Conservation (phyloP, 2,329 filamentous ascomycete species). For the Paracorniculantispora psalliotae region DNA sequence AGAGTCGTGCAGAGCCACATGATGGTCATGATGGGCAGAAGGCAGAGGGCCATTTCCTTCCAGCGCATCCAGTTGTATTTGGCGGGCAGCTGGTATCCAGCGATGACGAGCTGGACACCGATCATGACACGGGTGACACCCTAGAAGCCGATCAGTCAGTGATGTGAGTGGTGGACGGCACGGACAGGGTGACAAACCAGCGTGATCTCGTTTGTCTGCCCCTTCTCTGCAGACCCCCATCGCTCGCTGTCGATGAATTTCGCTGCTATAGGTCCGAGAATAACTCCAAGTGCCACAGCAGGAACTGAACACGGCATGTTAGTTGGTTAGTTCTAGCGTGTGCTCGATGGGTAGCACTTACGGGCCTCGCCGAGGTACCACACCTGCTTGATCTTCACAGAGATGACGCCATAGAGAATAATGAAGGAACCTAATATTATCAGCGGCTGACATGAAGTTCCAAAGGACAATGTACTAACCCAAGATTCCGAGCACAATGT, state of each 20-base stretch:
- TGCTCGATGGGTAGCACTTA: constrained; percentile 26
- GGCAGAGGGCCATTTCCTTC: constrained; percentile 49
- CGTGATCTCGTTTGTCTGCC: constrained; percentile 33
- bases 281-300: constrained; percentile 48
- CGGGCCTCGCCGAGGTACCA: constrained; percentile 53
- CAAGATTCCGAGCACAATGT: constrained; percentile 43
- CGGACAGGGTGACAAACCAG: constrained; percentile 26
- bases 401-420: constrained; percentile 44
- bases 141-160: constrained; percentile 16
- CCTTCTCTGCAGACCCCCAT: constrained; percentile 32
- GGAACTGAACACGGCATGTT: constrained; percentile 38
- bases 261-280: constrained; percentile 49
- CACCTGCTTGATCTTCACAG: constrained; percentile 46
- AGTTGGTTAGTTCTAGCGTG: not conserved
- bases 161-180: not conserved
- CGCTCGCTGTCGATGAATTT: constrained; percentile 44
- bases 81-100: constrained; percentile 56
- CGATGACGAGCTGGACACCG: constrained; percentile 58
- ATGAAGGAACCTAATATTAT: constrained; percentile 37
- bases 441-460: not conserved
- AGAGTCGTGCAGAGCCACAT: constrained; percentile 57
- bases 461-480: constrained; percentile 27
- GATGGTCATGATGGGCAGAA: constrained; percentile 56
- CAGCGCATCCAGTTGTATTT: constrained; percentile 46
- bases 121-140: constrained; percentile 56